Evolutionary conservation across 352 stramenopile genomes (phyloP), one percentile per base, ranked within the genome.

Genomic region (Phytophthora boehmeriae): DNA sequence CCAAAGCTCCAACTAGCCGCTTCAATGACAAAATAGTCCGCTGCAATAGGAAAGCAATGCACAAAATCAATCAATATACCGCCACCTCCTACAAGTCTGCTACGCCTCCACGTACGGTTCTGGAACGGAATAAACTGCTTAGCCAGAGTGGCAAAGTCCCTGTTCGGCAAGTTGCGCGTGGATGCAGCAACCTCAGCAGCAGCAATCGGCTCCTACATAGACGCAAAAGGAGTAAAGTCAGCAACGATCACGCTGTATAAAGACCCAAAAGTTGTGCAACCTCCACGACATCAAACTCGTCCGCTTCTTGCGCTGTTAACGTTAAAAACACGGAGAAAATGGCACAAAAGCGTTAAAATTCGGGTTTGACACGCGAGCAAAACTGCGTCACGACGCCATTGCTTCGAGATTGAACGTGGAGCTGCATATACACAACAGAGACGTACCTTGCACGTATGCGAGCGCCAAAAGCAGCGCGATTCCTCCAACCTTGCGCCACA

Each of bases 11-110:
- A 71, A 45, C 75, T 82, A 8, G 63, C 66, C 19, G 64, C 68
- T 22, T 93, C 81, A 27, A 89, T 28, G 32, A 65, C 68, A 13
- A 86, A 83, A 43, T 74, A 62, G 32, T 87, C 75, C 39, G 74
- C 77, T 87, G n/a, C 22, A 59, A 28, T 27, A 22, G 53, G 53
- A 49, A 6, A 44, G 17, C 16, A 17, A 61, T 25, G 17, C 43
- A 44, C 25, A 42, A 35, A 32, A 4, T 44, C 23, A 34, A 35
- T 25, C 46, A 30, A 49, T 30, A 36, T 16, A n/a, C 19, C 16
- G 22, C 27, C 19, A 10, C 38, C n/a, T 34, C 19, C 41, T 47
- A 39, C 25, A 30, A 30, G 20, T 32, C 22, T 50, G 9, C 36
- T 45, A 28, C 34, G 8, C 43, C 10, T 16, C 23, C n/a, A 65